Evolutionary conservation across 2,329 filamentous ascomycete species (phyloP), one percentile per base, ranked within the genome.

Genomic region (Aureobasidium leucospermi): DNA sequence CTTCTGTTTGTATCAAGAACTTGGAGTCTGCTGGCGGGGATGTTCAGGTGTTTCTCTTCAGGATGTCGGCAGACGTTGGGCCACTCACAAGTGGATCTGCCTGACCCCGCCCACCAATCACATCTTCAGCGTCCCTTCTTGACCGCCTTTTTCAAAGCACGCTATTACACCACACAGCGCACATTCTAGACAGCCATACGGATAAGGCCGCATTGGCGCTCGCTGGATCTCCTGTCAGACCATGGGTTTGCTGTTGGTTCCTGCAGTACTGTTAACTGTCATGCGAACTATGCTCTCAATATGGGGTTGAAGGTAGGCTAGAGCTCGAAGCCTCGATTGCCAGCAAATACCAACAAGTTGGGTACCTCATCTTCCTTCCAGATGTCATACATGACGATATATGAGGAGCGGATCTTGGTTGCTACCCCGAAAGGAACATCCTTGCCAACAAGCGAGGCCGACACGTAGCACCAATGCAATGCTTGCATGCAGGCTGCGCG

Each of bases 391-490:
- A 58, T 58, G 55, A 58, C 43, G 55, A 38, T 58, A 49, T 34
- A 32, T 29, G 42, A 15, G 6, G 28, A 15, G 45, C 34, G 38
- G 55, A 58, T 58, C 55, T 58, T 23, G 45, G 31, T 42, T 48
- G 19, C 32, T 38, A 19, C 13, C 49, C 36, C 41, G 39, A 39
- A 42, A 49, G 34, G 34, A 58, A 41, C 23, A 49, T 49, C 55
- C 45, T 58, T 48, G 55, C 45, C 55, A 58, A 49, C 55, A 58
- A 58, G 55, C 55, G 55, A 58, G 43, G 55, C 13, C 43, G 55
- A 48, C 55, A 58, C 55, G 55, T 58, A 58, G 55, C 55, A 58
- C 55, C 55, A 58, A 48, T 48, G 34, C 45, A 58, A 42, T 48
- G 28, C 45, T 36, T 58, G 55, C 55, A 58, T 58, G 55, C 55